A percentile compares a stretch with the other conserved stretches of the same genome.
These are phyloP conservation scores for Calonectria pauciramosa DNA, from an alignment of 2,329 filamentous ascomycete genomes.

Conservation along the genomic window DNA sequence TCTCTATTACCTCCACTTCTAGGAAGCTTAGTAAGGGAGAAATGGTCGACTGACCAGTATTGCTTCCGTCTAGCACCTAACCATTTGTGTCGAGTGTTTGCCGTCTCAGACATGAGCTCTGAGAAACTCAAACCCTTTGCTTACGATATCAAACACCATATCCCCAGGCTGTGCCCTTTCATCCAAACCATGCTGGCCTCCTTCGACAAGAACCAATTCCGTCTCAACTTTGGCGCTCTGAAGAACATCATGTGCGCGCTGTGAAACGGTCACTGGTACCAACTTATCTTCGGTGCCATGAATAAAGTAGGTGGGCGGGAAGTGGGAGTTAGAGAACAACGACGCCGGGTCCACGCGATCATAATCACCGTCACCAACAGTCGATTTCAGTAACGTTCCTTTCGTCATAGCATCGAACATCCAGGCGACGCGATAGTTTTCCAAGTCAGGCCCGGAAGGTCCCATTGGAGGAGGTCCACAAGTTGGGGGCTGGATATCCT, in stretches of 20 bases:
- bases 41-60: not conserved
- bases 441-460: not conserved
- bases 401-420: not conserved
- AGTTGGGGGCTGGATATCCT: not conserved
- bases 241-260: not conserved
- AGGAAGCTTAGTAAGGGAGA: not conserved
- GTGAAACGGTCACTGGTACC: not conserved
- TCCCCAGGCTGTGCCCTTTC: not conserved
- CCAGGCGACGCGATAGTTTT: not conserved
- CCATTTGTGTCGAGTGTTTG: not conserved
- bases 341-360: not conserved
- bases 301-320: not conserved
- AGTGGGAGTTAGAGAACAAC: not conserved
- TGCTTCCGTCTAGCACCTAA: accelerated
- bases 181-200: not conserved
- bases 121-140: not conserved
- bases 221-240: not conserved
- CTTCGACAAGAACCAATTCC: not conserved
- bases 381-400: not conserved
- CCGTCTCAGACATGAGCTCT: not conserved
- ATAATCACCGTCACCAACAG: not conserved
- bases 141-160: not conserved
- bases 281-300: not conserved
- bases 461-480: not conserved
- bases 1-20: not conserved